A percentile compares a stretch with the other conserved stretches of the same genome.
Conservation (phyloP, 306 rosid genomes). For the Biancaea sappan region DNA sequence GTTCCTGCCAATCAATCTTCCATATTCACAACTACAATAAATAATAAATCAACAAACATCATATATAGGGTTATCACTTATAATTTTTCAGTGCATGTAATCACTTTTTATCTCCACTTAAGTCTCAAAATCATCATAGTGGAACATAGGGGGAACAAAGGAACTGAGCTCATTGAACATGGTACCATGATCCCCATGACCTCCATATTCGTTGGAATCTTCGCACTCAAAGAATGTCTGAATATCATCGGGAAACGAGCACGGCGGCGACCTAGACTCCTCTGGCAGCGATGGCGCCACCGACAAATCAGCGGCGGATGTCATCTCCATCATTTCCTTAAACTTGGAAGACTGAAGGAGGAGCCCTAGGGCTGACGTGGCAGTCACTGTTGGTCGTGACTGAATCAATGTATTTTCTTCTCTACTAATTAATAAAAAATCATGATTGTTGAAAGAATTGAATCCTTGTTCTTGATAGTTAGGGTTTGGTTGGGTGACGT, state of each 20-base stretch:
- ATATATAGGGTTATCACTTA: background rate
- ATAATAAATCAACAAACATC: background rate
- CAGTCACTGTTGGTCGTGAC: slow-evolving; percentile 13
- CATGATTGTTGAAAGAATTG: slow-evolving; percentile 13
- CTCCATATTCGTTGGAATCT: slow-evolving; percentile 45
- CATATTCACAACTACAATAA: slow-evolving; percentile 19
- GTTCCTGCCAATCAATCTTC: slow-evolving; percentile 12
- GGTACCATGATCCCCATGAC: slow-evolving; percentile 50
- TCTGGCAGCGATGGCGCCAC: background rate
- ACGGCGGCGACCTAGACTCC: slow-evolving; percentile 42
- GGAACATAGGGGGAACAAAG: slow-evolving; percentile 56
- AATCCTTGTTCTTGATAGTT: slow-evolving; percentile 30
- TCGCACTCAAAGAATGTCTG: slow-evolving; percentile 83
- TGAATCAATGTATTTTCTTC: slow-evolving; percentile 22
- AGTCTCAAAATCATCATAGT: slow-evolving; percentile 48
- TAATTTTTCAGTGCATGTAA: background rate
- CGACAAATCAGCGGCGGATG: slow-evolving; percentile 35
- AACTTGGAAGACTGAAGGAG: slow-evolving; percentile 76
- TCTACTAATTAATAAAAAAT: slow-evolving; percentile 9
- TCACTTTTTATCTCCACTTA: slow-evolving; percentile 25
- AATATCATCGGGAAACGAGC: slow-evolving; percentile 69
- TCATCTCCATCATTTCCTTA: slow-evolving; percentile 77
- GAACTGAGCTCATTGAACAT: slow-evolving; percentile 65
- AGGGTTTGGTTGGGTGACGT: slow-evolving; percentile 32
- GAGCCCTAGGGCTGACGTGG: slow-evolving; percentile 75